Conservation (phyloP, 2,329 filamentous ascomycete genomes). For the Diaporthe longicolla region DNA sequence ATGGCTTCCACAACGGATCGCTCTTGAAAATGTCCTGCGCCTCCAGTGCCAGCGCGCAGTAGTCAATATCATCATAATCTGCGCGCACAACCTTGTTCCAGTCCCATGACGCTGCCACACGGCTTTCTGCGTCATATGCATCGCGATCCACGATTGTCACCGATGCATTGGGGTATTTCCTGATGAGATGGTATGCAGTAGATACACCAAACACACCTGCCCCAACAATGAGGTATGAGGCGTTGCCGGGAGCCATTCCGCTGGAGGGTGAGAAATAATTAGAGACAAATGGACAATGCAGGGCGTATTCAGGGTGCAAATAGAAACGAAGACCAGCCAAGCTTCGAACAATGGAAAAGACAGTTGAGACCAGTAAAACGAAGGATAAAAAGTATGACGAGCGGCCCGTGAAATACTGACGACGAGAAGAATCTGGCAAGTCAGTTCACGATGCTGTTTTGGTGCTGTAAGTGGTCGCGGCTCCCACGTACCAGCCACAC, state of each 20-base stretch:
- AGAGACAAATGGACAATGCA: neutral
- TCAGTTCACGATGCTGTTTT: slow-evolving; percentile 14
- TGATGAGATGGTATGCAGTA: slow-evolving; percentile 74
- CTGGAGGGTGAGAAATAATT: neutral
- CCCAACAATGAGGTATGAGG: slow-evolving; percentile 71
- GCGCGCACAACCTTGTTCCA: slow-evolving; percentile 81
- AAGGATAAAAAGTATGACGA: neutral
- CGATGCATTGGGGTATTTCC: slow-evolving; percentile 61
- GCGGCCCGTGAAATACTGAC: slow-evolving; percentile 19
- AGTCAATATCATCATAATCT: slow-evolving; percentile 76
- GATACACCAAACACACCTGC: slow-evolving; percentile 76
- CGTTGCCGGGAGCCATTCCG: neutral
- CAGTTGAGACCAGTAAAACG: neutral
- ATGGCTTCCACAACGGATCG: slow-evolving; percentile 68
- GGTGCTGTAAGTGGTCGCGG: neutral
- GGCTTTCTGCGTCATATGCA: slow-evolving; percentile 61
- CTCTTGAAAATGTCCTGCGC: slow-evolving; percentile 73
- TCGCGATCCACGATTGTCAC: slow-evolving; percentile 73
- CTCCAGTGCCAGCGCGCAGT: slow-evolving; percentile 75
- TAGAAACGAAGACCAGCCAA: neutral
- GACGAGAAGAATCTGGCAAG: neutral
- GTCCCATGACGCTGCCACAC: slow-evolving; percentile 77
- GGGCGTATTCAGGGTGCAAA: neutral
- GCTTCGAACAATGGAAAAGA: neutral
- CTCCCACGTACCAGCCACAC: slow-evolving; percentile 10